Conservation (phyloP, 139 green algal species). For the Chlamydomonas sp. region DNA sequence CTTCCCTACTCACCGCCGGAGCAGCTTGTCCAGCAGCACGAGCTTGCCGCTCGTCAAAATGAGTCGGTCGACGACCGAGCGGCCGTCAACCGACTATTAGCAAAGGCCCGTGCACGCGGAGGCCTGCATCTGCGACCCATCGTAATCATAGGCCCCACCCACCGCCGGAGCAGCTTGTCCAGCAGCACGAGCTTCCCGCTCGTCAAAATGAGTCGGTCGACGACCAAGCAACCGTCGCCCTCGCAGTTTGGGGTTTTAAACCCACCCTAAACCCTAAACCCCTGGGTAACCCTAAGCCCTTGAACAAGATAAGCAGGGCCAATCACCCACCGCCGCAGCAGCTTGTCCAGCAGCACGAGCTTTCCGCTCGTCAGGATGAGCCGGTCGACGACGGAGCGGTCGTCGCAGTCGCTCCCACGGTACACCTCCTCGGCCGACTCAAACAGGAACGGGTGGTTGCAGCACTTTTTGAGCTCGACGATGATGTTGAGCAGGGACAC, state of each 20-base stretch:
- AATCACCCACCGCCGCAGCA: constrained; percentile 69
- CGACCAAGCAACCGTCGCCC: too few relatives aligned
- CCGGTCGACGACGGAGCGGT: constrained; percentile 10
- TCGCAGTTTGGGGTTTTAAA: too few relatives aligned
- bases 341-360: constrained; percentile 92
- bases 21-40: constrained; percentile 91
- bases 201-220: constrained; percentile 51
- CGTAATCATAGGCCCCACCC: too few relatives aligned
- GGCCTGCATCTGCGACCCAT: too few relatives aligned
- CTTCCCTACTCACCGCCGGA: too few relatives aligned
- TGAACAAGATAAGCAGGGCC: constrained; percentile 84
- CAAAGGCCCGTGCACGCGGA: too few relatives aligned
- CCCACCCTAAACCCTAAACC: background rate
- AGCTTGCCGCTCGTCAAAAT: constrained; percentile 76
- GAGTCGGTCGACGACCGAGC: constrained; percentile 35
- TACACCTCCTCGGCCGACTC: constrained; percentile 50
- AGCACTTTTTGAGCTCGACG: constrained; percentile 89
- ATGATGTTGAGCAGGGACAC: constrained; percentile 86
- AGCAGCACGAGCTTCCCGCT: constrained; percentile 86
- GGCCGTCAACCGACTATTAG: too few relatives aligned
- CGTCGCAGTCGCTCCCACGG: constrained; percentile 28
- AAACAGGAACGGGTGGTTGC: constrained; percentile 86
- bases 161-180: constrained; percentile 78
- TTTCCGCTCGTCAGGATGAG: constrained; percentile 70
- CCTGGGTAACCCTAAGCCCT: constrained; percentile 16